These are phyloP conservation scores for Fusarium denticulatum DNA, from an alignment of 2,329 filamentous ascomycete genomes.

Conservation along the genomic window DNA sequence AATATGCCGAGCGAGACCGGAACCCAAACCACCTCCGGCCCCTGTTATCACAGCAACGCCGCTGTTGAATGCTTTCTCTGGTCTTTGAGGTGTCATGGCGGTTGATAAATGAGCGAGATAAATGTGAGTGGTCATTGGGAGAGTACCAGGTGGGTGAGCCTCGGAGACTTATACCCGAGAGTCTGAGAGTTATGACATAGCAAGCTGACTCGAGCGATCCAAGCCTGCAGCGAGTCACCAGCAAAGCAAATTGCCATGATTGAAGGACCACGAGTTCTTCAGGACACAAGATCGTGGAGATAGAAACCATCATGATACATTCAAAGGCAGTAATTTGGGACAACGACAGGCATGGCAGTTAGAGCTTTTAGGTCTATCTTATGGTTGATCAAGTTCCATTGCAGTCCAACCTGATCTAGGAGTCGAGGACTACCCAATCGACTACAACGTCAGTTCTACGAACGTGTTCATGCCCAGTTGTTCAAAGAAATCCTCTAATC, in stretches of 20 bases:
- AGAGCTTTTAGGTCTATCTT: no score
- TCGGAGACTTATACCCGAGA: no score
- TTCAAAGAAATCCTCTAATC: no score
- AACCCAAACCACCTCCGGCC: neutral
- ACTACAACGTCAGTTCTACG: no score
- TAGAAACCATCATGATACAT: no score
- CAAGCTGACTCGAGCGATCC: neutral
- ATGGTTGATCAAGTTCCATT: no score
- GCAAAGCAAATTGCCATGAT: accelerated
- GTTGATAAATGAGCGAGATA: accelerated
- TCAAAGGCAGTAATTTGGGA: no score
- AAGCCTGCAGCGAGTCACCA: accelerated
- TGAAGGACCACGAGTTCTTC: accelerated
- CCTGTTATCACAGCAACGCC: neutral
- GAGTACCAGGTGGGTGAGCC: no score
- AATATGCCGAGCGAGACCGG: neutral
- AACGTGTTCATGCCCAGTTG: no score
- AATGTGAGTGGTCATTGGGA: accelerated
- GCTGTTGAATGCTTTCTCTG: neutral
- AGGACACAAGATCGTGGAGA: neutral
- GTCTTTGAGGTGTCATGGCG: neutral
- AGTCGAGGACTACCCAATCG: no score
- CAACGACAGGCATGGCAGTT: no score
- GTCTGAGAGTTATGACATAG: neutral
- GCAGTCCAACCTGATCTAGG: no score